Evolutionary conservation across 805 yeast species (phyloP), one percentile per base, ranked within the genome.

Genomic region (Myxozyma neotropica): DNA sequence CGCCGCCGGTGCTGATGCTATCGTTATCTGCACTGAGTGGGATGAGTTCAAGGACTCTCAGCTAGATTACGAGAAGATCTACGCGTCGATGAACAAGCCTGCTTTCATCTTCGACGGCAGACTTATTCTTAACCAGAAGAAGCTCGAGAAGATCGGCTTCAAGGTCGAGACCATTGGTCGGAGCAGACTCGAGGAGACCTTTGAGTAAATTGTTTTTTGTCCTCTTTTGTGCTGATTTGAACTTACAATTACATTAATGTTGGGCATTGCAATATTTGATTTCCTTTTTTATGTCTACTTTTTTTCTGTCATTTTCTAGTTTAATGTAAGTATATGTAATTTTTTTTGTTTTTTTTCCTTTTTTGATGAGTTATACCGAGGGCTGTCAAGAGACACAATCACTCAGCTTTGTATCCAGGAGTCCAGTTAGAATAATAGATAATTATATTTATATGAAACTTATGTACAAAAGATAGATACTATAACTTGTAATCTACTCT

Each of bases 11-110:
- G 71, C 72, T 21, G 70, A 70, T 27, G 72, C 72, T 17, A 48
- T 70, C 29, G 66, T 70, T 42, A 67, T 69, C 42, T 62, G 69
- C 59, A 69, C 72, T 44, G 72, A 69, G 61, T 69, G 72, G 72
- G 72, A 69, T 55, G 71, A 68, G 60, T 69, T 69, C 67, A 52
- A 55, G 58, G 71, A 68, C 38, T 49, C 70, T 27, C 45, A 65
- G 40, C 63, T 69, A 40, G 71, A 69, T 64, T 69, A 69, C 57
- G 60, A 55, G 57, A 62, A 65, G 66, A 62, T 69, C 46, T 69
- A 69, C 66, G 58, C 62, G 24, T 42, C 39, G 29, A 69, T 69
- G 70, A 64, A 68, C 59, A 69, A 69, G 66, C 71, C 71, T n/a
- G 71, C 71, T 10, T 69, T 69, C 55, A 53, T 69, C 39, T 69